A percentile compares a stretch with the other conserved stretches of the same genome.
Conservation (phyloP, 441 rosid species). For the Sinapis alba region DNA sequence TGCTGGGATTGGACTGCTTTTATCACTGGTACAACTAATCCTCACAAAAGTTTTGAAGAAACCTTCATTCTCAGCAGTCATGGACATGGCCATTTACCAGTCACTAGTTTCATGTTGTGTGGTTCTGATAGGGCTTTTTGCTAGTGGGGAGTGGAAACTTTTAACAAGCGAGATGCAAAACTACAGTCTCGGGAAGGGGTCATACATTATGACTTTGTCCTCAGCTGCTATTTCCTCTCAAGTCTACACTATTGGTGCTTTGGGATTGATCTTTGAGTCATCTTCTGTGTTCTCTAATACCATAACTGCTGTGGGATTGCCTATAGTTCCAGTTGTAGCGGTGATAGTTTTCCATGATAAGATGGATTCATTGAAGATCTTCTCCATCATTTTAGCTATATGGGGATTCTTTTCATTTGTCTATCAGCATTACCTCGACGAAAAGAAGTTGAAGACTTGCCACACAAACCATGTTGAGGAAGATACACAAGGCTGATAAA, state of each 20-base stretch:
- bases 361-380: constrained; percentile 42
- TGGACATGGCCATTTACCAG: constrained; percentile 43
- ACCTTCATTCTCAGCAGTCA: constrained; percentile 34
- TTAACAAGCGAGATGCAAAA: constrained; percentile 42
- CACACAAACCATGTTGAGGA: neutral
- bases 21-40: no score
- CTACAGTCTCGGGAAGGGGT: constrained; percentile 33
- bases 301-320: constrained; percentile 41
- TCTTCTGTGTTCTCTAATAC: constrained; percentile 46
- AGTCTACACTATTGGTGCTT: constrained; percentile 37
- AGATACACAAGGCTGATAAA: constrained; percentile 12
- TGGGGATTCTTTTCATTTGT: constrained; percentile 52
- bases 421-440: constrained; percentile 52
- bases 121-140: constrained; percentile 41
- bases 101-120: constrained; percentile 39
- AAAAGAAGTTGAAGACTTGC: constrained; percentile 20
- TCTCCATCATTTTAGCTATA: constrained; percentile 47
- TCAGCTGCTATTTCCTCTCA: constrained; percentile 40
- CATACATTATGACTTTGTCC: constrained; percentile 40
- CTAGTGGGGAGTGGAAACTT: constrained; percentile 43
- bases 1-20: no score
- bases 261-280: constrained; percentile 46
- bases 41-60: neutral
- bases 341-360: constrained; percentile 47
- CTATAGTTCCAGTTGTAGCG: constrained; percentile 48